Base-by-base conservation (phyloP, 2,329 filamentous ascomycete genomes). In the Knufia fluminis region DNA sequence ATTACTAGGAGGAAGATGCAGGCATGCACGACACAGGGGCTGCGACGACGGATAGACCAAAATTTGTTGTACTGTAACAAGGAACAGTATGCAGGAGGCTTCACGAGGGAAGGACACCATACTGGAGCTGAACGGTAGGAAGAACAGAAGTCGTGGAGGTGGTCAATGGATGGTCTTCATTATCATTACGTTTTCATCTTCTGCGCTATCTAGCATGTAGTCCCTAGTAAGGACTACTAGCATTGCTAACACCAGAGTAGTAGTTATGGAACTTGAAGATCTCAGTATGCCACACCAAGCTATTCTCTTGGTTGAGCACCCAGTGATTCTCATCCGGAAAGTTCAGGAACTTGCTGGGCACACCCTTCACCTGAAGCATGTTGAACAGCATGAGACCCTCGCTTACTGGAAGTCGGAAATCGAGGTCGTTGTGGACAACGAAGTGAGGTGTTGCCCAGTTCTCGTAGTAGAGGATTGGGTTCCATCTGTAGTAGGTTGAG, bases 231-330 rank as follows among this genome's bases (percentile, higher is more conserved):
- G 46, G 46, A 48, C 46, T 48, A 7, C 10, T 17, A 2, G 42
- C 48, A 32, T 48, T 32, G 35, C 46, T 49, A 9, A 68, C 50
- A 2, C 67, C 67, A 2, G 67, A 65, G 42, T 77, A 75, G 56
- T 68, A 68, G 56, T 80, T 80, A 55, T 83, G 73, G 80, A 85
- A 95, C 35, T 76, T 77, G 14, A 94, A 64, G 14, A 94, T 88
- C 62, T 88, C 85, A 53, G 78, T 78, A 60, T 95, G 87, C 90
- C 90, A 95, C 3, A 91, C 77, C 16, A 94, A 68, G n/a, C 81
- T 85, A 65, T 95, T 95, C 67, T 94, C 89, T 0, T 82, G 84
- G 61, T 92, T 91, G 39, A 90, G 60, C 2, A 95, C 88, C 66
- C 67, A 82, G 57, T 84, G 81, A 48, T 78, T 76, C 67, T 86